Percentiles rank a stretch among this genome's conserved stretches.
phyloP scores from a whole-genome alignment of 495 filamentous ascomycete species.

The Niebla homalea region DNA sequence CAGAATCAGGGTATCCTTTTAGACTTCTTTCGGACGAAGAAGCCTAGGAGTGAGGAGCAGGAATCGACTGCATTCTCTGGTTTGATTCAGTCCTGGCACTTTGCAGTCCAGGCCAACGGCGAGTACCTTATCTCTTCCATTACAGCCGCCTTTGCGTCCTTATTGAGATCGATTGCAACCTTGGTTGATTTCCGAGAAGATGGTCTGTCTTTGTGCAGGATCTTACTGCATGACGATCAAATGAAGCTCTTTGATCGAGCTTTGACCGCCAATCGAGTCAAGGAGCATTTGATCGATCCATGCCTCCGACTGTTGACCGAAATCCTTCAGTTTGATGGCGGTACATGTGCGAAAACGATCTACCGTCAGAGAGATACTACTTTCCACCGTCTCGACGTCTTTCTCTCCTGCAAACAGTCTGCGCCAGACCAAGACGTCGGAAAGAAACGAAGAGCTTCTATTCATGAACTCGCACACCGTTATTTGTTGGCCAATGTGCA shows the following conservation, averaged over 20 bases:
- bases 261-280: slow-evolving; percentile 56
- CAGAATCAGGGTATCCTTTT: slow-evolving; percentile 49
- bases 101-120: slow-evolving; percentile 55
- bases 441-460: slow-evolving; percentile 46
- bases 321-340: slow-evolving; percentile 67
- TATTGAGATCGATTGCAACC: slow-evolving; percentile 58
- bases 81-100: slow-evolving; percentile 67
- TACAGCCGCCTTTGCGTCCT: slow-evolving; percentile 59
- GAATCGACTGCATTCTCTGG: slow-evolving; percentile 51
- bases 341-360: slow-evolving; percentile 53
- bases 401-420: slow-evolving; percentile 31
- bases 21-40: slow-evolving; percentile 59
- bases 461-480: slow-evolving; percentile 61
- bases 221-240: slow-evolving; percentile 58
- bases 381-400: slow-evolving; percentile 54
- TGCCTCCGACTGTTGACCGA: slow-evolving; percentile 70
- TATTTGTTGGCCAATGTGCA: slow-evolving; percentile 64
- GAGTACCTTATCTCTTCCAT: slow-evolving; percentile 63
- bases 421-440: slow-evolving; percentile 40
- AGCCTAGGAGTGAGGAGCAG: slow-evolving; percentile 40
- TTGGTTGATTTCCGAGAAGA: slow-evolving; percentile 56
- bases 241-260: slow-evolving; percentile 58
- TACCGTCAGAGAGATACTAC: slow-evolving; percentile 58
- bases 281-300: slow-evolving; percentile 75
- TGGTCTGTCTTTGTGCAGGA: slow-evolving; percentile 58